Evolutionary conservation across 1,284 basidiomycete species (phyloP).

Genomic region (Peniophora sp.): DNA sequence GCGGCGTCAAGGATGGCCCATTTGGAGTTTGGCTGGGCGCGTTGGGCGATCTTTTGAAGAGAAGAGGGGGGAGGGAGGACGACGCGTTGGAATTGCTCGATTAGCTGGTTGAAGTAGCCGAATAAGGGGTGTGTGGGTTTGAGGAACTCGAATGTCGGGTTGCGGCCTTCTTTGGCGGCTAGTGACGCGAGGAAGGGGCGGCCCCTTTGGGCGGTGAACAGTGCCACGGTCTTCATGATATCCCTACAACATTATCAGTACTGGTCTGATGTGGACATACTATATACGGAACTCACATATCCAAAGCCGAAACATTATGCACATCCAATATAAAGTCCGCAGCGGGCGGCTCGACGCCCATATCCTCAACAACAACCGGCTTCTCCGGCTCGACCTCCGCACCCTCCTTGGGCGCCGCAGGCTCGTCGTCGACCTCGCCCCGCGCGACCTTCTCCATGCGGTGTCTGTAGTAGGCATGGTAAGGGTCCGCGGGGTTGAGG

Average conservation of each 20-base stretch:
- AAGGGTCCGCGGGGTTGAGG: conserved; percentile 89
- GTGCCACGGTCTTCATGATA: conserved; percentile 88
- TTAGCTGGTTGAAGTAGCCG: conserved; percentile 93
- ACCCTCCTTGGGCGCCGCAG: conserved; percentile 35
- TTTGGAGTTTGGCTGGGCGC: conserved; percentile 50
- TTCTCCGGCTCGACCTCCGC: conserved; percentile 27
- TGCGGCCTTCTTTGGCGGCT: conserved; percentile 84
- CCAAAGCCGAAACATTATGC: conserved; percentile 84
- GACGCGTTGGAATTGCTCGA: conserved; percentile 93
- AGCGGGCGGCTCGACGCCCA: conserved; percentile 75
- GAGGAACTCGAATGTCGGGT: conserved; percentile 98
- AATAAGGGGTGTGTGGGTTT: conserved; percentile 94
- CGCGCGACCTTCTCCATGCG: conserved; percentile 72
- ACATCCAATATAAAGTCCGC: conserved; percentile 85
- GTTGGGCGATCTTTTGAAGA: conserved; percentile 62
- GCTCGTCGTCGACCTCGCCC: conserved; percentile 67
- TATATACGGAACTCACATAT: conserved; percentile 58
- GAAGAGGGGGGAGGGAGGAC: conserved; percentile 76
- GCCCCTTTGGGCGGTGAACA: conserved; percentile 92
- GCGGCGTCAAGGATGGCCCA: conserved; percentile 79
- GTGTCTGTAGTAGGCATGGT: conserved; percentile 94
- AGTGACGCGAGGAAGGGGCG: conserved; percentile 81
- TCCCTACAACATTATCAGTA: conserved; percentile 45
- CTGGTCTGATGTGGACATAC: conserved; percentile 3
- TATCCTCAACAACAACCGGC: conserved; percentile 30